Evolutionary conservation across 179 eudicot species (phyloP), one percentile per base, ranked within the genome.

Genomic region (Silene coronaria): DNA sequence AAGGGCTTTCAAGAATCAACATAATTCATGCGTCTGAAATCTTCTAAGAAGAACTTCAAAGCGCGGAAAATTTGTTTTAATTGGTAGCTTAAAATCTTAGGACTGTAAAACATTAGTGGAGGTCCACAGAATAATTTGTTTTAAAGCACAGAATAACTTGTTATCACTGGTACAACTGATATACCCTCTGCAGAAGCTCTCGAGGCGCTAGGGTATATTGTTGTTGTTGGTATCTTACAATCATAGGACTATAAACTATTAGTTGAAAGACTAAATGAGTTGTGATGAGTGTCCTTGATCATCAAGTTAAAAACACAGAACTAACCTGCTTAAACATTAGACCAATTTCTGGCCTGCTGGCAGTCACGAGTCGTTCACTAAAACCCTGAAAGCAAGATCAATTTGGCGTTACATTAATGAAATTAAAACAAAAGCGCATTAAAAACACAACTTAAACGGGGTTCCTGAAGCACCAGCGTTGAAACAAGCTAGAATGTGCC

Each of bases 321-420:
- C 88, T 70, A 75, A 96, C 99, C 99, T 91, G 89, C 89, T 91
- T 93, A 81, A 96, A 96, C 99, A 96, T 93, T 77, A 84, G 84
- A 72, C 99, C 99, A 70, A 96, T 92, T 42, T 90, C 97, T 75
- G 99, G 99, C 38, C 97, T 91, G 74, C 89, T 88, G 69, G 90
- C 86, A 80, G 91, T 96, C 30, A 84, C 97, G 86, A 96, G 99
- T 73, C 96, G 99, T 87, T 91, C 97, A 58, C 90, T 96, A 78
- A 96, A 96, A 32, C 99, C 99, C 99, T 96, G 88, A 48, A 74
- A 9, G 22, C 53, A 74, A 34, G 38, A 65, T 13, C 7, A 73
- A 70, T 61, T 55, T 28, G 67, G 61, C 62, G 63, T 78, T 70
- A 74, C 76, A 57, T 57, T 42, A 30, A 59, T 14, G 61, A 67